These are phyloP conservation scores for Penicillium glabrum DNA, from an alignment of 2,329 filamentous ascomycete genomes.

Conservation along the genomic window DNA sequence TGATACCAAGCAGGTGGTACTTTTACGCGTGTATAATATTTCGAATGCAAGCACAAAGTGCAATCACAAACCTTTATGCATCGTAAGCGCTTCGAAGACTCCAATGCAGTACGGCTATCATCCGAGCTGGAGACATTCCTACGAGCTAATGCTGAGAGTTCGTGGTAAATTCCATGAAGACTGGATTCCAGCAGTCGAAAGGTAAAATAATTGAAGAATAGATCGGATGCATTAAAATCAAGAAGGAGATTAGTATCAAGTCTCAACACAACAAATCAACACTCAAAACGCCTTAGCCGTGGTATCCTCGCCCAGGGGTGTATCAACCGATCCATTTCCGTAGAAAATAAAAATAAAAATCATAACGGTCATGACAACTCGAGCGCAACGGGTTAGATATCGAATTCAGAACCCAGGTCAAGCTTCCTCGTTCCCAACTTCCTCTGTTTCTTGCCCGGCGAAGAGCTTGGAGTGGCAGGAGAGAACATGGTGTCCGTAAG, in stretches of 20 bases:
- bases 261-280: conserved; percentile 1
- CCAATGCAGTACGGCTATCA: too few species aligned
- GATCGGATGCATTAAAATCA: not conserved
- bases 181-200: too few species aligned
- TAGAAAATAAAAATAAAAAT: conserved; percentile 7
- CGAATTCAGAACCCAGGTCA: conserved; percentile 47
- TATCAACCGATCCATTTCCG: conserved; percentile 13
- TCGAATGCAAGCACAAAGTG: not conserved
- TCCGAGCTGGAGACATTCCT: too few species aligned
- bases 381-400: conserved; percentile 21
- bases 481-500: conserved; percentile 36
- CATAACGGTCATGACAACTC: conserved; percentile 18
- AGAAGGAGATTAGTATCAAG: not conserved
- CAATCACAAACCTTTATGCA: not conserved
- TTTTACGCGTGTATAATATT: not conserved
- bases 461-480: conserved; percentile 24
- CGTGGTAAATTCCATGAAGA: too few species aligned
- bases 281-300: conserved; percentile 15
- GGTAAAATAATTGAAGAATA: not conserved
- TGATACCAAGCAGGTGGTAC: not conserved
- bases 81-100: not conserved
- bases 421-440: conserved; percentile 50
- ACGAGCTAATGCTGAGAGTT: too few species aligned
- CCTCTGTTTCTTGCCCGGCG: conserved; percentile 40
- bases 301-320: conserved; percentile 14